Conservation (phyloP, 1,139 yeast species). For the Zygosaccharomyces pseudobailii region DNA sequence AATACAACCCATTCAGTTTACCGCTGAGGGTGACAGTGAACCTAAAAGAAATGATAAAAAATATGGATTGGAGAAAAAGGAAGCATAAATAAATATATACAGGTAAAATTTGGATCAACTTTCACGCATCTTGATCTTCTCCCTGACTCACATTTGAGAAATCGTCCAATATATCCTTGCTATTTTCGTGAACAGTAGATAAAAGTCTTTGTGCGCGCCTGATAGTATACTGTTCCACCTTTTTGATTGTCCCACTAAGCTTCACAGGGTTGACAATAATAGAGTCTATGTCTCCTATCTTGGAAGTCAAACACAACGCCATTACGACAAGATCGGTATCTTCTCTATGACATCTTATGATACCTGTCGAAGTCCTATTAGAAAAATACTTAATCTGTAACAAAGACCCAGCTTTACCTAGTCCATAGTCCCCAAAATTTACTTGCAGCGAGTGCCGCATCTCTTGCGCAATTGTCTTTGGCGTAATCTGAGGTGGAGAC, state of each 20-base stretch:
- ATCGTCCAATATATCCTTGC: slow-evolving; percentile 9
- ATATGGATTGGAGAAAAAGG: slow-evolving; percentile 23
- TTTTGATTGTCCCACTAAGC: slow-evolving; percentile 85
- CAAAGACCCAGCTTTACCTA: slow-evolving; percentile 59
- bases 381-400: slow-evolving; percentile 77
- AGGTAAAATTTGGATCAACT: not conserved
- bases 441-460: slow-evolving; percentile 51
- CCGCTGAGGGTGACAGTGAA: slow-evolving; percentile 35
- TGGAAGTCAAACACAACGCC: slow-evolving; percentile 60
- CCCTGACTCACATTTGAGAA: slow-evolving; percentile 16
- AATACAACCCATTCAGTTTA: slow-evolving; percentile 52
- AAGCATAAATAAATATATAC: not conserved
- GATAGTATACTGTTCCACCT: slow-evolving; percentile 67
- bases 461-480: slow-evolving; percentile 46
- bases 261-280: slow-evolving; percentile 61
- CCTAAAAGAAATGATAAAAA: slow-evolving; percentile 21
- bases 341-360: slow-evolving; percentile 68
- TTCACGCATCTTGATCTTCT: slow-evolving; percentile 8
- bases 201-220: slow-evolving; percentile 41
- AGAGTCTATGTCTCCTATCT: slow-evolving; percentile 43
- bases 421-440: slow-evolving; percentile 74
- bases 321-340: slow-evolving; percentile 61
- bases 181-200: slow-evolving; percentile 22
- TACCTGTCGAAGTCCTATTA: slow-evolving; percentile 77
- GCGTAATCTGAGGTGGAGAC: slow-evolving; percentile 43